Evolutionary conservation across 1,284 basidiomycete species (phyloP).

Genomic region (Apiotrichum akiyoshidainum): DNA sequence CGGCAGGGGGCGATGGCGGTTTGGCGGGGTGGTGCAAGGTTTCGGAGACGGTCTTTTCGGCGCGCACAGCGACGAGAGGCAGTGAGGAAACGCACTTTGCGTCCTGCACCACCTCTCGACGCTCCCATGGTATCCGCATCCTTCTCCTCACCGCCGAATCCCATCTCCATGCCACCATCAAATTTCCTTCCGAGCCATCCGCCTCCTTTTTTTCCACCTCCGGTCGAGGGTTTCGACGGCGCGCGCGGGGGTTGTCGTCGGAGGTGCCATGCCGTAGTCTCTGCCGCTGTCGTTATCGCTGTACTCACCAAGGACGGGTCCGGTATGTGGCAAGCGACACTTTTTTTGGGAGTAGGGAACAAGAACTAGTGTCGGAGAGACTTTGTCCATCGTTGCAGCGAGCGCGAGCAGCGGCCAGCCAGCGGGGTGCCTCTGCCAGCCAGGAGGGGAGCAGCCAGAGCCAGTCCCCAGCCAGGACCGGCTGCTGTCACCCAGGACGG

Average conservation of each 20-base stretch:
- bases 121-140: no score
- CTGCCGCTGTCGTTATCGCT: background rate
- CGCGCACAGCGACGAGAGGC: no score
- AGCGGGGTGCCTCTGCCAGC: background rate
- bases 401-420: background rate
- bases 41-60: no score
- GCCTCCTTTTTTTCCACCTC: background rate
- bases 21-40: no score
- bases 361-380: background rate
- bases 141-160: no score
- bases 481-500: no score
- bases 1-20: background rate
- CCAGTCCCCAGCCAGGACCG: no score
- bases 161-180: no score
- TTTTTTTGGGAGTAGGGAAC: conserved; percentile 6
- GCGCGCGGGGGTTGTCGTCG: background rate
- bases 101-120: no score
- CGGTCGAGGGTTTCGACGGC: background rate
- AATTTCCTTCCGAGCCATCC: no score
- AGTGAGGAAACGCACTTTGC: no score
- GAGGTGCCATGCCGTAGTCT: no score
- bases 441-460: background rate
- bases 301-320: conserved; percentile 26
- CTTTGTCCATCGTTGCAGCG: background rate
- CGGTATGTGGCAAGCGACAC: conserved; percentile 19